Conservation (phyloP, 2,329 filamentous ascomycete species). For the Stachybotrys chartarum region DNA sequence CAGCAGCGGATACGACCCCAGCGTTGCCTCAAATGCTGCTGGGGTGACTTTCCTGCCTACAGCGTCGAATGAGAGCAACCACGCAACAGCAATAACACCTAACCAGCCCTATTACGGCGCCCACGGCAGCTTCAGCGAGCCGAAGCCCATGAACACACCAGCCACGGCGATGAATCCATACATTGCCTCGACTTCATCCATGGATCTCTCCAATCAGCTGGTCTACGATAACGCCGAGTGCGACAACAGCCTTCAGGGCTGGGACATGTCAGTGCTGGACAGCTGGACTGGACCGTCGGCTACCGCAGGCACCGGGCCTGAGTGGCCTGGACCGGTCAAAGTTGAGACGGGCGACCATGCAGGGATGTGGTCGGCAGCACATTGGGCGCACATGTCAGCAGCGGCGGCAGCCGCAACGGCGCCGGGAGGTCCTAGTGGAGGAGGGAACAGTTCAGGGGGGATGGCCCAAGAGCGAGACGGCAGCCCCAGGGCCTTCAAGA, state of each 20-base stretch:
- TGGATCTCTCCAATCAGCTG: slow-evolving; percentile 24
- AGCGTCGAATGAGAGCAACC: slow-evolving; percentile 17
- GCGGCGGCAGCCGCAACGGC: slow-evolving; percentile 12
- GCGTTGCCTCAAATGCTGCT: slow-evolving; percentile 18
- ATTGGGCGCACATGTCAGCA: slow-evolving; percentile 22
- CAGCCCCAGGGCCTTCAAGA: slow-evolving; percentile 29
- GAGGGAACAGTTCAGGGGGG: background rate
- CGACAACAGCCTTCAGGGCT: slow-evolving; percentile 24
- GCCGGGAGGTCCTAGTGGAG: background rate
- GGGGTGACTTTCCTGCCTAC: slow-evolving; percentile 22
- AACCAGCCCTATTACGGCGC: slow-evolving; percentile 24
- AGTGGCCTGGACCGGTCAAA: slow-evolving; percentile 24
- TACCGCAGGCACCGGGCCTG: slow-evolving; percentile 15
- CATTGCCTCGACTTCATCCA: slow-evolving; percentile 14
- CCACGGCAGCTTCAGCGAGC: slow-evolving; percentile 21
- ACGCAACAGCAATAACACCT: slow-evolving; percentile 15
- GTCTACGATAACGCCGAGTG: slow-evolving; percentile 26
- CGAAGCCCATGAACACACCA: slow-evolving; percentile 24
- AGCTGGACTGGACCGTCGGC: slow-evolving; percentile 20
- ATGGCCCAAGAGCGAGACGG: slow-evolving; percentile 19
- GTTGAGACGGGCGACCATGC: slow-evolving; percentile 20
- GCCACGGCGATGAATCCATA: slow-evolving; percentile 21
- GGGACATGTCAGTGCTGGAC: slow-evolving; percentile 30
- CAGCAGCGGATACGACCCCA: slow-evolving; percentile 34
- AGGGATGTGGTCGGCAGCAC: slow-evolving; percentile 27